Percentiles rank a stretch among this genome's conserved stretches.
phyloP scores from a whole-genome alignment of 129 eudicot genomes.

The Chrysanthemum makinoi region DNA sequence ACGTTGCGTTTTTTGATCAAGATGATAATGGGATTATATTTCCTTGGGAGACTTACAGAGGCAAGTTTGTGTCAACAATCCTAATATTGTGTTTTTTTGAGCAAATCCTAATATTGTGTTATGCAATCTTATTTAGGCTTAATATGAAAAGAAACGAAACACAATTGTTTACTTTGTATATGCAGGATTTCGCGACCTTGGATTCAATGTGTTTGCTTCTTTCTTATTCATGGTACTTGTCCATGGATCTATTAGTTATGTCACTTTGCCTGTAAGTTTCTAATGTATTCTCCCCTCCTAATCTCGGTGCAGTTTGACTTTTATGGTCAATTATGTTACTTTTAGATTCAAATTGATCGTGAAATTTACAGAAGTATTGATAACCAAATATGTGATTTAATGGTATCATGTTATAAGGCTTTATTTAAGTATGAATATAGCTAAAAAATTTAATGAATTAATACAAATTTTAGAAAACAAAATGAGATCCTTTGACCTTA shows the following conservation, averaged over 20 bases:
- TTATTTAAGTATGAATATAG: not conserved
- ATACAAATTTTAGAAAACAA: not conserved
- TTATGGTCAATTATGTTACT: constrained; percentile 2
- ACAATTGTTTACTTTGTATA: not conserved
- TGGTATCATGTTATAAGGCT: not conserved
- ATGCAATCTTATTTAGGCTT: not conserved
- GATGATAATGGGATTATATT: constrained; percentile 51
- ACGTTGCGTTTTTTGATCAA: constrained; percentile 52
- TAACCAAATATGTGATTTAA: not conserved
- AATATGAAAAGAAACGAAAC: not conserved
- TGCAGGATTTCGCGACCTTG: constrained; percentile 54
- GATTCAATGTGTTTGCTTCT: constrained; percentile 46
- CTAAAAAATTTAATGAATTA: not conserved
- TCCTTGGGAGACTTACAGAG: constrained; percentile 57
- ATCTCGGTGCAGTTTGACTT: constrained; percentile 1
- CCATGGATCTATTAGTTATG: constrained; percentile 51
- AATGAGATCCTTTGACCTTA: constrained; percentile 4
- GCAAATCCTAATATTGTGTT: not conserved
- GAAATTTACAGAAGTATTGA: not conserved
- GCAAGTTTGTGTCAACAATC: constrained; percentile 1
- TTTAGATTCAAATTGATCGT: not conserved
- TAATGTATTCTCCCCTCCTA: not conserved
- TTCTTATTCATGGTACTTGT: constrained; percentile 35
- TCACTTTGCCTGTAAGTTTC: constrained; percentile 48
- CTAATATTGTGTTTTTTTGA: not conserved